phyloP scores from a whole-genome alignment of 2,329 filamentous ascomycete species.

The Hymenoscyphus infarciens region DNA sequence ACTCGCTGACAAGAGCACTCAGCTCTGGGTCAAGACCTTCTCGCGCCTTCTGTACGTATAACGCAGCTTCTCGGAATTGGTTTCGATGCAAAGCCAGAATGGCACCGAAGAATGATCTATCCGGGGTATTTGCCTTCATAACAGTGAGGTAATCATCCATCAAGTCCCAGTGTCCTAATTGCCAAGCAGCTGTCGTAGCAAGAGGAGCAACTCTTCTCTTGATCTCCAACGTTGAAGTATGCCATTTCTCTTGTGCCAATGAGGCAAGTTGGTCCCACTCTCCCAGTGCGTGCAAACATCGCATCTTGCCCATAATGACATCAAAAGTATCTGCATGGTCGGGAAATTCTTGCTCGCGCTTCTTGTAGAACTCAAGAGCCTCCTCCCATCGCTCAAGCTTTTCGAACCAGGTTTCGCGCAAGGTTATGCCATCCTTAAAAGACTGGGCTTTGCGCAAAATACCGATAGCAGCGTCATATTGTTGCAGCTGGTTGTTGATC shows the following conservation, averaged over 20 bases:
- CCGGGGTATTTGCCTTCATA: constrained; percentile 90
- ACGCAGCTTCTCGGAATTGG: constrained; percentile 86
- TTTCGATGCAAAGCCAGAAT: constrained; percentile 94
- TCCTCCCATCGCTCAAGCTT: constrained; percentile 98
- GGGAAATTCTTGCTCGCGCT: constrained; percentile 70
- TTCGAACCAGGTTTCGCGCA: constrained; percentile 98
- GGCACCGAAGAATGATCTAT: constrained; percentile 95
- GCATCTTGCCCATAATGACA: constrained; percentile 99
- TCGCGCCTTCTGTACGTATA: constrained; percentile 84
- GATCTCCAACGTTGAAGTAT: constrained; percentile 81
- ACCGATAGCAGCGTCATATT: constrained; percentile 96
- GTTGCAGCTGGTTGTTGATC: constrained; percentile 98
- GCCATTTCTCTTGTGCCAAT: constrained; percentile 90
- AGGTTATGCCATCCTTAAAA: constrained; percentile 87
- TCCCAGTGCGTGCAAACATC: constrained; percentile 91
- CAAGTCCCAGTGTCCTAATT: constrained; percentile 90
- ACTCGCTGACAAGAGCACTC: constrained; percentile 94
- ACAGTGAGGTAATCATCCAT: constrained; percentile 97
- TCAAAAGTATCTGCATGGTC: constrained; percentile 87
- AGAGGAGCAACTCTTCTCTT: constrained; percentile 88
- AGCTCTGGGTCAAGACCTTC: constrained; percentile 95
- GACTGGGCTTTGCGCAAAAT: constrained; percentile 94
- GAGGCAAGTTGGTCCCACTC: constrained; percentile 94
- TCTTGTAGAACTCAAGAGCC: constrained; percentile 85
- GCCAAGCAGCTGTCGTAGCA: constrained; percentile 94